Percentiles rank a stretch among this genome's conserved stretches.
phyloP scores from a whole-genome alignment of 768 basidiomycete species.

The Termitomyces titanicus region DNA sequence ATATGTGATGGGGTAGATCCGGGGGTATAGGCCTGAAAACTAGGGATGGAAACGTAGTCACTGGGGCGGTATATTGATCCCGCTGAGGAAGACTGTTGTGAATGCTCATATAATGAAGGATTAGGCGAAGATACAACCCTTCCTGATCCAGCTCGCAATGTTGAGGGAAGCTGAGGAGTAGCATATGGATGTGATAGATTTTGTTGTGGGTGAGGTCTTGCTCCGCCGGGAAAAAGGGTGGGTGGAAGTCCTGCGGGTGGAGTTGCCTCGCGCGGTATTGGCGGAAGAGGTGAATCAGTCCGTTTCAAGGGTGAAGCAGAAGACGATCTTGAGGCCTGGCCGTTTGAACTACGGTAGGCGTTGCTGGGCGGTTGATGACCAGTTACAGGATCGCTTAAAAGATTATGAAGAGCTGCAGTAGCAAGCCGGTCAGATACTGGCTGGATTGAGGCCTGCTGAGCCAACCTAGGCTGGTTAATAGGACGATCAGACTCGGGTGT shows the following conservation, averaged over 20 bases:
- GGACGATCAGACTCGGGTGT: not conserved
- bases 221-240: constrained; percentile 18
- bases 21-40: not conserved
- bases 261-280: constrained; percentile 27
- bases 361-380: constrained; percentile 1
- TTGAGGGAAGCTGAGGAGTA: constrained; percentile 29
- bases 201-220: constrained; percentile 14
- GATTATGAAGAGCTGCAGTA: constrained; percentile 13
- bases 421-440: constrained; percentile 6
- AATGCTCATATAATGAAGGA: constrained; percentile 1
- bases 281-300: constrained; percentile 34
- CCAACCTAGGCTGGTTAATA: not conserved
- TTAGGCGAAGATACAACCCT: constrained; percentile 3
- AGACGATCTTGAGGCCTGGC: constrained; percentile 12
- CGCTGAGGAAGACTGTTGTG: constrained; percentile 5
- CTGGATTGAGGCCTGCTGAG: not conserved
- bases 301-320: constrained; percentile 19
- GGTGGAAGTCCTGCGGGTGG: constrained; percentile 15
- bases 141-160: constrained; percentile 36
- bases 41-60: not conserved
- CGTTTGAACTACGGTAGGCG: not conserved
- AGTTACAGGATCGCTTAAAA: constrained; percentile 4
- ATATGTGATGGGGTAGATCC: not conserved
- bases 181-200: constrained; percentile 6
- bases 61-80: not conserved